phyloP scores from a whole-genome alignment of 1,139 yeast species.

The Pichia cactophila region DNA sequence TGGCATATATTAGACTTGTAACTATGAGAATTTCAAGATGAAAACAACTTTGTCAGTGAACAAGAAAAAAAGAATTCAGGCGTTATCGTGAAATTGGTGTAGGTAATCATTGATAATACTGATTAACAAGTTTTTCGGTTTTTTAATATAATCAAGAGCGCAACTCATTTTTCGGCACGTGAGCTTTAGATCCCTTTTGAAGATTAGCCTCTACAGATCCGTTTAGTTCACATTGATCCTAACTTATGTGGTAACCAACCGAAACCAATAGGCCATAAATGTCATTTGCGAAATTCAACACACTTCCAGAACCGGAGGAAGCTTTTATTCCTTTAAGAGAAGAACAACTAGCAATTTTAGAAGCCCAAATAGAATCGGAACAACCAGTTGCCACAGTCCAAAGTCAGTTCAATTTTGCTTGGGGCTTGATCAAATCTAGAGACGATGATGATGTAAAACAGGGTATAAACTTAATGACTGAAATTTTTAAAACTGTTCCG shows the following conservation, averaged over 20 bases:
- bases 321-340: slow-evolving; percentile 53
- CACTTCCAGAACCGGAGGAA: slow-evolving; percentile 24
- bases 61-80: no score
- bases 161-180: no score
- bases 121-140: no score
- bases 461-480: slow-evolving; percentile 72
- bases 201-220: no score
- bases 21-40: no score
- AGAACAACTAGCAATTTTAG: slow-evolving; percentile 67
- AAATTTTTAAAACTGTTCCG: slow-evolving; percentile 70
- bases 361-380: slow-evolving; percentile 73
- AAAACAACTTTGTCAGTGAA: no score
- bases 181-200: no score
- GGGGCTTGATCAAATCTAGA: slow-evolving; percentile 84
- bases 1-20: not conserved
- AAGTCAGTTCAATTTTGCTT: slow-evolving; percentile 86
- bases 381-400: slow-evolving; percentile 75
- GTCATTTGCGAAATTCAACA: slow-evolving; percentile 15
- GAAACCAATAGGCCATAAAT: not conserved
- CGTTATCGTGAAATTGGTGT: no score
- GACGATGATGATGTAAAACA: slow-evolving; percentile 52
- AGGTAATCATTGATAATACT: no score
- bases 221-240: no score
- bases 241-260: not conserved
- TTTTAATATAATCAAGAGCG: no score